phyloP scores from a whole-genome alignment of 2,329 filamentous ascomycete genomes.

The Pseudogymnoascus sp. region DNA sequence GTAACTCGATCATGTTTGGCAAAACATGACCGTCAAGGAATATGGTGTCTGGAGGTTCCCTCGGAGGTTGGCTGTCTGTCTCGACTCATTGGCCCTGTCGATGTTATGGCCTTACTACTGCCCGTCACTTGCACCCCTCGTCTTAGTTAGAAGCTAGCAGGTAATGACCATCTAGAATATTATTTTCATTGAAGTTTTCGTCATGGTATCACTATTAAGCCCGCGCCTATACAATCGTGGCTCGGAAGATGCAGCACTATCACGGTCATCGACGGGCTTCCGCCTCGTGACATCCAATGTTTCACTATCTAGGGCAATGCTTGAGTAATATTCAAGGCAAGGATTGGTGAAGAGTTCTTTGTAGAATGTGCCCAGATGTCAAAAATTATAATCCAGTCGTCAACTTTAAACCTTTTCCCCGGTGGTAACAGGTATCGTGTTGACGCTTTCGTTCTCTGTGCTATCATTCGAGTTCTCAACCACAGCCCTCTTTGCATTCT shows the following conservation, averaged over 20 bases:
- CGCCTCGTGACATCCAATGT: background rate
- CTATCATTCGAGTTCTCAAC: background rate
- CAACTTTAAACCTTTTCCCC: background rate
- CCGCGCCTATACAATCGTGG: background rate
- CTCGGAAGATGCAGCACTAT: background rate
- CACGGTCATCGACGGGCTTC: background rate
- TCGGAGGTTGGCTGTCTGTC: too few relatives aligned
- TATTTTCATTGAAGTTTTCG: background rate
- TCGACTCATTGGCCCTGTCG: too few relatives aligned
- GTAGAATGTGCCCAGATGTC: background rate
- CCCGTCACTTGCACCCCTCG: background rate
- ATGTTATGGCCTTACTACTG: background rate
- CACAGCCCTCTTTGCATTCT: constrained; percentile 19
- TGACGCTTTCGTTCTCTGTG: background rate
- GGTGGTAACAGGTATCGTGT: background rate
- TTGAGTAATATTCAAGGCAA: background rate
- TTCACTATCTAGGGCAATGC: background rate
- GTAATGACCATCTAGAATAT: background rate
- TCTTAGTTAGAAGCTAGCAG: background rate
- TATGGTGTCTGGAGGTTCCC: too few relatives aligned
- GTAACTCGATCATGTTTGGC: too few relatives aligned
- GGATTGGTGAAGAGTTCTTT: background rate
- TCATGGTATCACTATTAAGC: background rate
- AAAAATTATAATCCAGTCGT: background rate
- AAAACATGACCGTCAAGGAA: too few relatives aligned